Percentiles rank a stretch among this genome's conserved stretches.
These are phyloP conservation scores for Ceratobasidium sp. DNA, from an alignment of 1,284 basidiomycete species.

Conservation along the genomic window DNA sequence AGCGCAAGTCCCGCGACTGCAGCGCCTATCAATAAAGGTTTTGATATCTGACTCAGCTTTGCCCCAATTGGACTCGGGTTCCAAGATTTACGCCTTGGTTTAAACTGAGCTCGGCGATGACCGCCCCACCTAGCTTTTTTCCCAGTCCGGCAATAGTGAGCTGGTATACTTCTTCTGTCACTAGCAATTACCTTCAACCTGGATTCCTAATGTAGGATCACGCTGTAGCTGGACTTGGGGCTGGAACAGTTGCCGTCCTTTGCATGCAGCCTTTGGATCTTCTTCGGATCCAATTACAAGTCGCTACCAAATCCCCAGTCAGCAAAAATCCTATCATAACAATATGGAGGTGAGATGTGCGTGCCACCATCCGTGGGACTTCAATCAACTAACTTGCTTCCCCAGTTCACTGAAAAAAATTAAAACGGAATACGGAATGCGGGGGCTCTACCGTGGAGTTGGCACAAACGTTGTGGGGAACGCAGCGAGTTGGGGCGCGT, in stretches of 20 bases:
- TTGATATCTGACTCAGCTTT: neutral
- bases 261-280: constrained; percentile 99
- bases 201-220: constrained; percentile 69
- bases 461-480: constrained; percentile 94
- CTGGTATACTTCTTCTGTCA: constrained; percentile 38
- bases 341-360: constrained; percentile 58
- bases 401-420: constrained; percentile 75
- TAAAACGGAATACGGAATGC: constrained; percentile 76
- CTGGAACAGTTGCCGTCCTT: constrained; percentile 89
- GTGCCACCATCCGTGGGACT: neutral
- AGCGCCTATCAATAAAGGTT: too few species aligned
- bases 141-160: constrained; percentile 69
- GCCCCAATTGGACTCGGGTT: too few species aligned
- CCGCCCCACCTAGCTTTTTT: constrained; percentile 66
- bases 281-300: constrained; percentile 94
- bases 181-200: neutral
- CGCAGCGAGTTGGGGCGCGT: constrained; percentile 96
- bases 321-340: constrained; percentile 63
- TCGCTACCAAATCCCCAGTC: constrained; percentile 71
- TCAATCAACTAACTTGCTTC: neutral
- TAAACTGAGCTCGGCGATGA: neutral
- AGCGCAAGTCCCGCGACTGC: too few species aligned
- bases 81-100: too few species aligned
- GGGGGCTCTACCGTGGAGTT: constrained; percentile 89
- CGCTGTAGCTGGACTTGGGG: constrained; percentile 91